Conservation (phyloP, 805 yeast genomes). For the Barnettozyma botsteinii region DNA sequence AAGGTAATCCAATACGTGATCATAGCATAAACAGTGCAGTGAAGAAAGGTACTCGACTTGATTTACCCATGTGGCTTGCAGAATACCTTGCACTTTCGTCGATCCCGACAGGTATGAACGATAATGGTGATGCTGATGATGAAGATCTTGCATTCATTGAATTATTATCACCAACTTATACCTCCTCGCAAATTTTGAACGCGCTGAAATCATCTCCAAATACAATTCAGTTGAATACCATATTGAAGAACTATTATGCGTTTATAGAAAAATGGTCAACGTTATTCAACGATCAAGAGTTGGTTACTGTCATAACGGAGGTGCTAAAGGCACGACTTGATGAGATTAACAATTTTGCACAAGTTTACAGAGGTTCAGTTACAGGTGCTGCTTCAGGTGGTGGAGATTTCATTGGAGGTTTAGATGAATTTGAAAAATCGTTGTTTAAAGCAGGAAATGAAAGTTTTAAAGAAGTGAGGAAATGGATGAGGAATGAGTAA, state of each 20-base stretch:
- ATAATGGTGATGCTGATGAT: constrained; percentile 6
- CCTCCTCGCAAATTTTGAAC: constrained; percentile 60
- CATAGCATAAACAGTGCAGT: neutral
- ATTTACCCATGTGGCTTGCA: constrained; percentile 88
- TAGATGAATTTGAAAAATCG: constrained; percentile 73
- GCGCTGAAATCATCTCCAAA: constrained; percentile 73
- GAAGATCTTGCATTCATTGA: constrained; percentile 48
- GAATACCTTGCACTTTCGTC: constrained; percentile 58
- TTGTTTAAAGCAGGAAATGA: constrained; percentile 50
- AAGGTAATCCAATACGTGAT: constrained; percentile 53
- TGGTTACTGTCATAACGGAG: constrained; percentile 42
- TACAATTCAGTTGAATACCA: constrained; percentile 59
- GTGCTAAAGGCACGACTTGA: constrained; percentile 63
- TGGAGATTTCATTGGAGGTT: constrained; percentile 13
- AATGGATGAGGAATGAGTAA: constrained; percentile 33
- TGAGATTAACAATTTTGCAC: constrained; percentile 67
- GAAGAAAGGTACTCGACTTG: constrained; percentile 31
- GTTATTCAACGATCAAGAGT: constrained; percentile 59
- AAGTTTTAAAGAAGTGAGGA: constrained; percentile 38
- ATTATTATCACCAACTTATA: constrained; percentile 64
- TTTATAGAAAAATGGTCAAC: constrained; percentile 73
- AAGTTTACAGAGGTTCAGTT: constrained; percentile 32
- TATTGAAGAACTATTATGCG: constrained; percentile 61
- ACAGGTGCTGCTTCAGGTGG: constrained; percentile 1
- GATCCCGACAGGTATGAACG: too few species aligned